Conservation (phyloP, 1,139 yeast genomes). For the Geotrichum siamense region DNA sequence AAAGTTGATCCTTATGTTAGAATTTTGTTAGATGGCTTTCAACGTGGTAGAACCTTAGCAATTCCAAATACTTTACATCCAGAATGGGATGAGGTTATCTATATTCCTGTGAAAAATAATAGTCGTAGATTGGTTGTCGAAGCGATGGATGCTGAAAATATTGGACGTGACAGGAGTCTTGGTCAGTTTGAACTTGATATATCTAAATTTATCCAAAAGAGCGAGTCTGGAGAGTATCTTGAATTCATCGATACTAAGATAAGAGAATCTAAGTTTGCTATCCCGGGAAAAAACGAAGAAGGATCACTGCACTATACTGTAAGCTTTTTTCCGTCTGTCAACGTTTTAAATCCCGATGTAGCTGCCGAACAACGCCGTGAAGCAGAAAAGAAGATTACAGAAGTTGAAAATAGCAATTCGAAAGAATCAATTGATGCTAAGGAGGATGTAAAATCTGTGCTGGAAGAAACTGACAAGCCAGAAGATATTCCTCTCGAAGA, state of each 20-base stretch:
- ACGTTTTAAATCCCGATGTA: conserved; percentile 70
- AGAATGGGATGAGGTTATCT: conserved; percentile 75
- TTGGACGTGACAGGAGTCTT: conserved; percentile 71
- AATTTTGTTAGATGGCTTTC: conserved; percentile 69
- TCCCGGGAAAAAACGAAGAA: conserved; percentile 64
- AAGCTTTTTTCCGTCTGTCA: conserved; percentile 75
- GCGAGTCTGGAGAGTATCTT: conserved; percentile 60
- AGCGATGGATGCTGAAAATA: conserved; percentile 82
- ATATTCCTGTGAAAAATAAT: conserved; percentile 74
- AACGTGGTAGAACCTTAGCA: conserved; percentile 69
- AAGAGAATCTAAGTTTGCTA: conserved; percentile 55
- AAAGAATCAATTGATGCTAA: conserved; percentile 26
- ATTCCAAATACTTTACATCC: conserved; percentile 65
- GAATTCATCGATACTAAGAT: conserved; percentile 52
- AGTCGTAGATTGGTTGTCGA: conserved; percentile 77
- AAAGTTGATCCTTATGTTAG: conserved; percentile 91
- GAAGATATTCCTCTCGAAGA: conserved; percentile 54
- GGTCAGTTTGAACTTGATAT: conserved; percentile 72
- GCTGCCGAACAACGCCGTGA: conserved; percentile 37
- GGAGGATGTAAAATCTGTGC: conserved; percentile 24
- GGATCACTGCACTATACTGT: conserved; percentile 68
- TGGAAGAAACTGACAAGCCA: conserved; percentile 15
- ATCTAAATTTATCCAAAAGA: conserved; percentile 57
- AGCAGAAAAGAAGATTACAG: conserved; percentile 19
- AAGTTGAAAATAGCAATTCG: conserved; percentile 34